phyloP scores from a whole-genome alignment of 1,284 basidiomycete species.

The Sanguinoderma infundibulare region DNA sequence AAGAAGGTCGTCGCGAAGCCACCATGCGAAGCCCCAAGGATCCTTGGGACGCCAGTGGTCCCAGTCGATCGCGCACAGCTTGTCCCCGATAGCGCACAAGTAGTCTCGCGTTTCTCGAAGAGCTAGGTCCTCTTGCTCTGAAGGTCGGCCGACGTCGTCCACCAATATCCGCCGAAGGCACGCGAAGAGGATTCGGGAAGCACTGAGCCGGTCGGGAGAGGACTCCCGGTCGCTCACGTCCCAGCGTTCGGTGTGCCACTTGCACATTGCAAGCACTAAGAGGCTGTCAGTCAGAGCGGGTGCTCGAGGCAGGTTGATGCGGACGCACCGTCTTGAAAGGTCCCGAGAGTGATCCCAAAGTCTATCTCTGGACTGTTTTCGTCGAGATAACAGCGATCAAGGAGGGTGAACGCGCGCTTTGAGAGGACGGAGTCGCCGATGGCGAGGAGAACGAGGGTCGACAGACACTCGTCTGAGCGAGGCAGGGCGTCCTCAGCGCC shows the following conservation, averaged over 20 bases:
- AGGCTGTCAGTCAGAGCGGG: not conserved
- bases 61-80: not conserved
- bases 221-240: not conserved
- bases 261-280: not conserved
- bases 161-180: not conserved
- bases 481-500: not conserved
- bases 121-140: not conserved
- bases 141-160: not conserved
- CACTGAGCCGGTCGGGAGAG: not conserved
- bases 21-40: not conserved
- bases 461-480: not conserved
- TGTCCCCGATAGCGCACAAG: not conserved
- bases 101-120: not conserved
- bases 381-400: not conserved
- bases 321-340: not conserved
- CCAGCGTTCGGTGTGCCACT: not conserved
- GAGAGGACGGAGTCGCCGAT: not conserved
- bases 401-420: not conserved
- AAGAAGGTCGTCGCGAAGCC: not conserved
- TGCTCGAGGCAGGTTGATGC: not conserved
- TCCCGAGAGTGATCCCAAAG: not conserved
- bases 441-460: not conserved
- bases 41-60: not conserved
- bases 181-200: not conserved
- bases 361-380: not conserved